Evolutionary conservation across 768 basidiomycete genomes (phyloP), one percentile per base, ranked within the genome.

Genomic region (Tylopilus subfusipes): DNA sequence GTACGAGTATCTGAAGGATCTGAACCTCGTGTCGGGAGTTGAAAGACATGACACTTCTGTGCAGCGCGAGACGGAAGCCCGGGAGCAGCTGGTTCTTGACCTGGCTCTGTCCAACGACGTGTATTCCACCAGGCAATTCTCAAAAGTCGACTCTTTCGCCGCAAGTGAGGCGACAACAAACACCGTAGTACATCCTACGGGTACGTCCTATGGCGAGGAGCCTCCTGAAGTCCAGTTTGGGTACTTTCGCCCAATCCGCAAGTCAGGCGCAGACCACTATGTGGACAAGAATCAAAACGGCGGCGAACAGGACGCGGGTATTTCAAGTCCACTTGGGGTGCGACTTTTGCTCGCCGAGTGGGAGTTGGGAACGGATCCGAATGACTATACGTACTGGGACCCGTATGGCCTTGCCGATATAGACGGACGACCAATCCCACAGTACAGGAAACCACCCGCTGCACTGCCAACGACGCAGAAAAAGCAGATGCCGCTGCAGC

Each of bases 271-370:
- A 16, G 61, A 73, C 40, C 61, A 74, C 52, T 63, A 66, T 43
- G 52, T 59, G 33, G 64, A 73, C 27, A 60, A 53, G 10, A 66
- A 63, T 12, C 60, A 48, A 27, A 62, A 60, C 6, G 21, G 39
- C 6, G 21, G 39, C 6, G 42, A 53, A 21, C 56, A 61, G 16
- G 58, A 65, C 16, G 25, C 54, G 13, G 54, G 59, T 25, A 58
- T 77, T 19, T 63, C 65, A 29, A 70, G 64, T 58, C 78, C 83
- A 0, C 67, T 76, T 4, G 85, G 85, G 3, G 82, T 86, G 11
- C 76, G 84, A 27, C 73, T 84, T 21, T 74, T 92, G 38, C 67
- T 92, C 52, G 76, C 79, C 52, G 85, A 87, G 40, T 92, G 90
- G 90, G 75, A 81, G 47, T 55, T 81, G 22, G 82, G 85, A 13